A percentile compares a stretch with the other conserved stretches of the same genome.
These are phyloP conservation scores for Talaromyces ruber DNA, from an alignment of 495 filamentous ascomycete species.

Conservation along the genomic window DNA sequence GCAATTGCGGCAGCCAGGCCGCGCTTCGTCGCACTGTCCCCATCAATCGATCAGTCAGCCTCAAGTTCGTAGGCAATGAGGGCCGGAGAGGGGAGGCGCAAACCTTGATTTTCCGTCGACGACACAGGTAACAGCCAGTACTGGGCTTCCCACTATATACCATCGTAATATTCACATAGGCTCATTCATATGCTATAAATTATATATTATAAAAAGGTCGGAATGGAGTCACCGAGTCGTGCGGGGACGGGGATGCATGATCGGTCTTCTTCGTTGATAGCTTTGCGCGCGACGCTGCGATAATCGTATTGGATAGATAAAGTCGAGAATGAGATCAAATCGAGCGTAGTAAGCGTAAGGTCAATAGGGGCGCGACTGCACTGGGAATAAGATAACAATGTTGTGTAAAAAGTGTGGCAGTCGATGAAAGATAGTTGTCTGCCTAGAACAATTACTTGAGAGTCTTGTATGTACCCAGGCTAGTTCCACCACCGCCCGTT, in stretches of 20 bases:
- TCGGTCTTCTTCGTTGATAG: background rate
- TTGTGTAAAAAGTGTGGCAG: background rate
- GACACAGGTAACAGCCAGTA: constrained; percentile 39
- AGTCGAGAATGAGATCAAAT: background rate
- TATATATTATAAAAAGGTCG: background rate
- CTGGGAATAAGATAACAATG: too few relatives aligned
- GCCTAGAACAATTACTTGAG: background rate
- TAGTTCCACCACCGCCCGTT: background rate
- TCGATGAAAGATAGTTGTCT: background rate
- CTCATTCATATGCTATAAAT: background rate
- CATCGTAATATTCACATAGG: constrained; percentile 15
- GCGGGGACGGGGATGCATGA: background rate
- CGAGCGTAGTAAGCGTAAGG: too few relatives aligned
- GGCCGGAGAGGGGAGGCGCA: background rate
- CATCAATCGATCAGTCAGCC: background rate
- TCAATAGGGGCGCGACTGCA: too few relatives aligned
- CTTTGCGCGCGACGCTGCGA: background rate
- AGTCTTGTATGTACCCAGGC: background rate
- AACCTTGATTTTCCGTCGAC: constrained; percentile 42
- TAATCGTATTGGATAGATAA: background rate
- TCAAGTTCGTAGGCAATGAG: background rate
- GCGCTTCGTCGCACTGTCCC: constrained; percentile 34
- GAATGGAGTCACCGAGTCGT: constrained; percentile 2
- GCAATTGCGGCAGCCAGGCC: constrained; percentile 34
- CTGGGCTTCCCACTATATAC: constrained; percentile 39